A percentile compares a stretch with the other conserved stretches of the same genome.
phyloP scores from a whole-genome alignment of 169 alveolate species.

The Cardiosporidium cionae region DNA sequence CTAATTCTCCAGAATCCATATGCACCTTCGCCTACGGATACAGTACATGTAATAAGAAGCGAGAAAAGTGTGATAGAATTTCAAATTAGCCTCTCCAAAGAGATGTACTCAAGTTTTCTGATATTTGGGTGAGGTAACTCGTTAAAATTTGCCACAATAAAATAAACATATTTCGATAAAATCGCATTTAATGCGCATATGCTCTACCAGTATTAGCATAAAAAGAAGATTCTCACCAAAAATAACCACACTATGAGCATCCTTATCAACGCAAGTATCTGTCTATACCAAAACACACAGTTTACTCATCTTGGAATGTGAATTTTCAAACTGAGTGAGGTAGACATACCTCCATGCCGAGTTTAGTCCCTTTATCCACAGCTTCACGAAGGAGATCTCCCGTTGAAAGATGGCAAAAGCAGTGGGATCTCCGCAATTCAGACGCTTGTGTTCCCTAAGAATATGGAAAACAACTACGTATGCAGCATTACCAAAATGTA shows the following conservation, averaged over 20 bases:
- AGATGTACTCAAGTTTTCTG: neutral
- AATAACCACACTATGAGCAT: too few species aligned
- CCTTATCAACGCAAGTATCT: neutral
- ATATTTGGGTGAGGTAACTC: neutral
- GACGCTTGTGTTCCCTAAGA: constrained; percentile 31
- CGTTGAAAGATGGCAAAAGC: constrained; percentile 62
- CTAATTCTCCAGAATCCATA: constrained; percentile 82
- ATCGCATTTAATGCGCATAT: neutral
- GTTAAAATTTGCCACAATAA: neutral
- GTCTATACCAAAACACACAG: neutral
- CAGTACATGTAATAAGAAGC: neutral
- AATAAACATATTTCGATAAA: neutral
- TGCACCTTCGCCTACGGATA: constrained; percentile 63
- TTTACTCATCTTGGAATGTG: neutral
- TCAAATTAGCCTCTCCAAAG: neutral
- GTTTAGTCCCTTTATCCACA: constrained; percentile 70
- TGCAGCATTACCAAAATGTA: too few species aligned
- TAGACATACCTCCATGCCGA: constrained; percentile 55
- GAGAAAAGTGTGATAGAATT: neutral
- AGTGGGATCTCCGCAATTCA: neutral
- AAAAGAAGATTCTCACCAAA: too few species aligned
- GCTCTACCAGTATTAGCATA: neutral
- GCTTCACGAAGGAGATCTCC: constrained; percentile 85
- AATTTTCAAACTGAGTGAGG: neutral
- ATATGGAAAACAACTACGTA: neutral